These are phyloP conservation scores for Tuber aestivum DNA, from an alignment of 495 filamentous ascomycete species.

Conservation along the genomic window DNA sequence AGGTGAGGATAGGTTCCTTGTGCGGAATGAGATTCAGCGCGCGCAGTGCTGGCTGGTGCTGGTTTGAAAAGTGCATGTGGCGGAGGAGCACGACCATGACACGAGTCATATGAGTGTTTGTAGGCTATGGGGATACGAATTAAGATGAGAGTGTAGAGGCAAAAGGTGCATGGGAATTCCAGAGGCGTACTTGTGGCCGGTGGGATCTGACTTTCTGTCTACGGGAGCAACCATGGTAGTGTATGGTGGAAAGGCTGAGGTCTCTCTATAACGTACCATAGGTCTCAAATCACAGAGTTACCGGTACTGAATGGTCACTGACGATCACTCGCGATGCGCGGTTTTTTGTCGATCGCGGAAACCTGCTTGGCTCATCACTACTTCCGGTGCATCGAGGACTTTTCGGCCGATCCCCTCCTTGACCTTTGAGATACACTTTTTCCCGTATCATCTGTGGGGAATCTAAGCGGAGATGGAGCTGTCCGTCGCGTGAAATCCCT, in stretches of 20 bases:
- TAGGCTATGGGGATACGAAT: background rate
- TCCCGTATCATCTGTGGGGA: background rate
- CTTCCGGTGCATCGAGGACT: background rate
- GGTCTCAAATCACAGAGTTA: background rate
- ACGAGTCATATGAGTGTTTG: background rate
- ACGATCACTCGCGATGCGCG: background rate
- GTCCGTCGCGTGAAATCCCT: background rate
- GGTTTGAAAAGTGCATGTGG: slow-evolving; percentile 2
- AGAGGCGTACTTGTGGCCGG: background rate
- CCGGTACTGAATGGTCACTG: background rate
- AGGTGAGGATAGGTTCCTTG: slow-evolving; percentile 48
- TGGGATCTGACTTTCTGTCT: background rate
- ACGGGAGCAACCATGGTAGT: background rate
- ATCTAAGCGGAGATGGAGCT: no score
- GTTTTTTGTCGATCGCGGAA: background rate
- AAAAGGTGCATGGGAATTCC: background rate
- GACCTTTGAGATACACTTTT: background rate
- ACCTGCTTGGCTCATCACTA: background rate
- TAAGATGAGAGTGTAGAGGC: background rate
- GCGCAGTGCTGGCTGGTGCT: slow-evolving; percentile 48
- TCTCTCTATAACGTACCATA: background rate
- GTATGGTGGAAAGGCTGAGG: background rate
- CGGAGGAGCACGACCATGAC: background rate
- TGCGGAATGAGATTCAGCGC: slow-evolving; percentile 48
- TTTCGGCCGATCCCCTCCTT: background rate